Percentiles rank a stretch among this genome's conserved stretches.
Conservation (phyloP, 1,139 yeast species). For the Entelexis paramagnoliae region DNA sequence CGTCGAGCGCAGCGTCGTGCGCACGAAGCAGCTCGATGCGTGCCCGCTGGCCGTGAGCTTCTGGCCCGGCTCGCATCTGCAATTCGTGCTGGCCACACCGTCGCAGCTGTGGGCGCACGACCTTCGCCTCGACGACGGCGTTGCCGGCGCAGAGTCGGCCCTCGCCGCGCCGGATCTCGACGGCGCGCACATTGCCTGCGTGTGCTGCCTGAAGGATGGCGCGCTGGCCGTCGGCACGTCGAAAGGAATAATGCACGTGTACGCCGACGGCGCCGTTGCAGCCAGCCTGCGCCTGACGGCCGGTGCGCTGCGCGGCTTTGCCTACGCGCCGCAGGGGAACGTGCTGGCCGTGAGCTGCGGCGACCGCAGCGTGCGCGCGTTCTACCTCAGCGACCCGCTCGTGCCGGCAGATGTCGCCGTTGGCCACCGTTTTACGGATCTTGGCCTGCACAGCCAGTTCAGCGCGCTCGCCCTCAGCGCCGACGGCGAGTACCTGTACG, state of each 20-base stretch:
- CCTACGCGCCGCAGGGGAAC: constrained; percentile 2
- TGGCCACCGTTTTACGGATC: constrained; percentile 15
- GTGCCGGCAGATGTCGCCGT: background rate
- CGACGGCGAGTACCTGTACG: constrained; percentile 19
- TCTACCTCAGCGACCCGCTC: constrained; percentile 9
- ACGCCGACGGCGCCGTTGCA: background rate
- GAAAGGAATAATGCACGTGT: constrained; percentile 13
- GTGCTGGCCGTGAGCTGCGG: constrained; percentile 14
- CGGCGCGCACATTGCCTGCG: constrained; percentile 1
- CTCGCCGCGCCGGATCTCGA: constrained; percentile 8
- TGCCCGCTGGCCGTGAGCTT: constrained; percentile 11
- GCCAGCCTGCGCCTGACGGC: constrained; percentile 4
- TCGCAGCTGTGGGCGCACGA: background rate
- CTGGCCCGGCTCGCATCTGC: background rate
- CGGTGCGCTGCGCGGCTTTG: constrained; percentile 10
- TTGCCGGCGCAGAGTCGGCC: too few relatives aligned
- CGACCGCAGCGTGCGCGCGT: constrained; percentile 16
- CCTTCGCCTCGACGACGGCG: too few relatives aligned
- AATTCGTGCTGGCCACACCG: constrained; percentile 1
- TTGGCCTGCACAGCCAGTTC: constrained; percentile 15
- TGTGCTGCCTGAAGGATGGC: background rate
- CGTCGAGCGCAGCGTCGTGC: background rate
- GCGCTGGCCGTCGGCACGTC: constrained; percentile 12
- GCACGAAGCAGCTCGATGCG: constrained; percentile 10
- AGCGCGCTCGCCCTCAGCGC: constrained; percentile 11